phyloP scores from a whole-genome alignment of 1,139 yeast species.

The Yamadazyma blattariae region DNA sequence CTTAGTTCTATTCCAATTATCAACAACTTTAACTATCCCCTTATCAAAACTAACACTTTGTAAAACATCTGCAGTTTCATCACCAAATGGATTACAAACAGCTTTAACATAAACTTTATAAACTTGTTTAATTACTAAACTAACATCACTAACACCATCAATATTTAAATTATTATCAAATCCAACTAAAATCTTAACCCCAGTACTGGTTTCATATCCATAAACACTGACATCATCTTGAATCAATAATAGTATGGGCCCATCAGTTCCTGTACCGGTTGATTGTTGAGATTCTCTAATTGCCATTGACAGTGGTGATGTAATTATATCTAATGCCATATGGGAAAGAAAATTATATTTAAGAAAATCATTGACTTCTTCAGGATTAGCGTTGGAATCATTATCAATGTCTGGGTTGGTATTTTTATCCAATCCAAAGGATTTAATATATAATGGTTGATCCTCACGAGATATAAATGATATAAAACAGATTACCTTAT shows the following conservation, averaged over 20 bases:
- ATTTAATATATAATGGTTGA: conserved; percentile 58
- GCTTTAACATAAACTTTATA: conserved; percentile 50
- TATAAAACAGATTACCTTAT: conserved; percentile 37
- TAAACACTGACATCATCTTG: conserved; percentile 62
- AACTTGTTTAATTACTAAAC: conserved; percentile 36
- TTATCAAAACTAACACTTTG: conserved; percentile 38
- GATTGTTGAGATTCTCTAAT: conserved; percentile 41
- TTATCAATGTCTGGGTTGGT: background rate
- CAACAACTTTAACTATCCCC: conserved; percentile 32
- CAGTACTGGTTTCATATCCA: conserved; percentile 61
- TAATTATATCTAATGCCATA: conserved; percentile 64
- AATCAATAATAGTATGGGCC: conserved; percentile 46
- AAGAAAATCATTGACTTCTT: conserved; percentile 39
- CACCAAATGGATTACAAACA: conserved; percentile 57
- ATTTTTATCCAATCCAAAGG: conserved; percentile 35
- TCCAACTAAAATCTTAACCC: conserved; percentile 59
- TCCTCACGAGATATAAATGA: conserved; percentile 56
- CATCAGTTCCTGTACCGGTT: conserved; percentile 6
- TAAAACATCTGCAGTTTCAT: conserved; percentile 24
- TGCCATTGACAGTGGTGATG: conserved; percentile 46
- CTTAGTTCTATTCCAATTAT: conserved; percentile 22
- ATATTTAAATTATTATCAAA: conserved; percentile 16
- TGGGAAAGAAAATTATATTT: conserved; percentile 64
- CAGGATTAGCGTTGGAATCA: conserved; percentile 9
- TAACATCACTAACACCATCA: conserved; percentile 13